These are phyloP conservation scores for Nidula microcarpa DNA, from an alignment of 768 basidiomycete species.

Conservation along the genomic window DNA sequence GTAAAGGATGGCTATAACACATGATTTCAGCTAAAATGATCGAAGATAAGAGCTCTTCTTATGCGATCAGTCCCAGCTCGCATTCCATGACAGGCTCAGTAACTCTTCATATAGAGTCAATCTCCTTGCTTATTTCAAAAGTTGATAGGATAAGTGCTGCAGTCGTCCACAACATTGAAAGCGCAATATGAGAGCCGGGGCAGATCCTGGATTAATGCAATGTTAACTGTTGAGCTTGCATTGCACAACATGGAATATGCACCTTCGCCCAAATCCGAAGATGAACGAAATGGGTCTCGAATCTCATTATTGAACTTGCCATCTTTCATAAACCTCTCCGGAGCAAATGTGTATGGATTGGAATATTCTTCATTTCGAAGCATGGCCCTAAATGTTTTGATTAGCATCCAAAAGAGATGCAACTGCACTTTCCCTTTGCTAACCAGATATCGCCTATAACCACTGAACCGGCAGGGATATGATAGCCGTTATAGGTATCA, in stretches of 20 bases:
- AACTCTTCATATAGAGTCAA: too few species aligned
- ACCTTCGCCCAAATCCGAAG: conserved; percentile 2
- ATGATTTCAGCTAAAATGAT: too few species aligned
- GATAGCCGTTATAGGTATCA: conserved; percentile 41
- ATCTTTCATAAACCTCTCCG: conserved; percentile 13
- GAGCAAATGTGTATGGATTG: conserved; percentile 10
- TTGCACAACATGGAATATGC: not conserved
- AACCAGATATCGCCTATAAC: conserved; percentile 32
- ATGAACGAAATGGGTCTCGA: not conserved
- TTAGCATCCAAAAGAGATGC: not conserved
- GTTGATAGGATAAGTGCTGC: not conserved
- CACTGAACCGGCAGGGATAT: conserved; percentile 37
- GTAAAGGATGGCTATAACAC: too few species aligned
- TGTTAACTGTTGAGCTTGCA: too few species aligned
- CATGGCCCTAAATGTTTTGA: conserved; percentile 12
- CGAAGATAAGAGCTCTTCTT: too few species aligned
- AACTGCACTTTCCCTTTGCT: not conserved
- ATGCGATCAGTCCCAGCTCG: too few species aligned
- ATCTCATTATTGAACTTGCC: not conserved
- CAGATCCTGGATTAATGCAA: not conserved
- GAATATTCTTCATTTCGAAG: conserved; percentile 2
- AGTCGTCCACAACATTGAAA: not conserved
- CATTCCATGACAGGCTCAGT: too few species aligned
- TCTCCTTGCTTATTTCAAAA: not conserved
- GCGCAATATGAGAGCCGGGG: not conserved